Evolutionary conservation across 306 rosid genomes (phyloP).

Genomic region (Heteromeles arbutifolia): DNA sequence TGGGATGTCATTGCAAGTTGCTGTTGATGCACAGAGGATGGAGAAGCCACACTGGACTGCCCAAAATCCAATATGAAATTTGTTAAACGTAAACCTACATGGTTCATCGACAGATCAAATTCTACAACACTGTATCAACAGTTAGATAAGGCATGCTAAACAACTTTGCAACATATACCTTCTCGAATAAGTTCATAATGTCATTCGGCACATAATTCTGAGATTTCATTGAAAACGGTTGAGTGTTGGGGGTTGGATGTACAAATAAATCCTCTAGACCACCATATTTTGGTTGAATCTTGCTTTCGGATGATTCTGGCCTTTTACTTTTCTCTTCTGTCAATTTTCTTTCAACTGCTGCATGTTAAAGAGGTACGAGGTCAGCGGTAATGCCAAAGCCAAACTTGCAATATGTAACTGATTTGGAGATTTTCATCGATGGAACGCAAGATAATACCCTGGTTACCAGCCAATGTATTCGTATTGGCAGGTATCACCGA

Average conservation of each 20-base stretch:
- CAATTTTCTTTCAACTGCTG: conserved; percentile 8
- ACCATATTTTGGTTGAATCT: not conserved
- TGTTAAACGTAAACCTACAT: not conserved
- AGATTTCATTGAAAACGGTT: not conserved
- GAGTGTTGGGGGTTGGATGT: conserved; percentile 1
- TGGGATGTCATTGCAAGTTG: not conserved
- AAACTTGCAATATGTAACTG: not conserved
- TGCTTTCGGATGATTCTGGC: conserved; percentile 2
- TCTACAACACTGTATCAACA: not conserved
- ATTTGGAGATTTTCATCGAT: not conserved
- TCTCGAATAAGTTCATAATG: not conserved
- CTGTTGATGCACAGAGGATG: conserved; percentile 13
- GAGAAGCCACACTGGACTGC: conserved; percentile 11
- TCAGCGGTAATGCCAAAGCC: not conserved
- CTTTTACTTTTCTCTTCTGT: not conserved
- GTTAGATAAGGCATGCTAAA: not conserved
- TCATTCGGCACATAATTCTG: conserved; percentile 3
- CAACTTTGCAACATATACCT: conserved; percentile 1
- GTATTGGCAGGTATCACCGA: not conserved
- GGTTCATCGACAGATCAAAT: not conserved
- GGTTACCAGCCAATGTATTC: not conserved
- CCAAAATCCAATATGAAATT: not conserved
- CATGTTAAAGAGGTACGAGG: not conserved
- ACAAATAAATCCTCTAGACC: conserved; percentile 4
- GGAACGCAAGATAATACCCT: not conserved